These are phyloP conservation scores for Colletotrichum salicis DNA, from an alignment of 2,329 filamentous ascomycete species.

Conservation along the genomic window DNA sequence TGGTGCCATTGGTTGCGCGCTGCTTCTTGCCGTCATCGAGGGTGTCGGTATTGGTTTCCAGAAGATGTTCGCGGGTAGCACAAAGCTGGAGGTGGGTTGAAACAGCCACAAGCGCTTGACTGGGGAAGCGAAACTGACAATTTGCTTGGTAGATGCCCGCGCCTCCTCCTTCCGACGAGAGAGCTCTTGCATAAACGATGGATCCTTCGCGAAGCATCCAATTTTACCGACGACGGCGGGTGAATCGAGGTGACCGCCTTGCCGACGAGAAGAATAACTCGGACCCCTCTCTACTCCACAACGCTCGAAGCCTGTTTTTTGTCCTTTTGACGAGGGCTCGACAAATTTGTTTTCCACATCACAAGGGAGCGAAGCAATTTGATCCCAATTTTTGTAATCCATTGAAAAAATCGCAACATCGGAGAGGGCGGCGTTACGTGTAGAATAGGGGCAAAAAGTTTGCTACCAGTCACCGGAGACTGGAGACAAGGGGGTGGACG, in stretches of 20 bases:
- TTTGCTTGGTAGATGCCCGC: constrained; percentile 40
- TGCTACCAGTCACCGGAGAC: constrained; percentile 3
- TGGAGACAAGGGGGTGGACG: neutral
- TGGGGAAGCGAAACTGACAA: constrained; percentile 26
- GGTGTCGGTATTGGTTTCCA: constrained; percentile 94
- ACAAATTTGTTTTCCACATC: constrained; percentile 14
- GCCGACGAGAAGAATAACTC: neutral
- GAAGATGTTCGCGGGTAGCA: constrained; percentile 91
- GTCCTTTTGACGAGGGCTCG: neutral
- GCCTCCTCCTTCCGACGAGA: constrained; percentile 46
- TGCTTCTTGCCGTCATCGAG: constrained; percentile 87
- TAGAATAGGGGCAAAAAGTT: constrained; percentile 28
- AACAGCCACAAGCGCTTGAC: neutral
- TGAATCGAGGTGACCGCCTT: neutral
- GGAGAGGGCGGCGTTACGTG: constrained; percentile 32
- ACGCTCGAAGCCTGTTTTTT: neutral
- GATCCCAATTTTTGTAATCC: constrained; percentile 24
- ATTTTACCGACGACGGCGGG: constrained; percentile 9
- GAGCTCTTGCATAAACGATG: constrained; percentile 44
- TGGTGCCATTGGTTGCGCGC: constrained; percentile 94
- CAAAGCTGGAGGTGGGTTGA: constrained; percentile 76
- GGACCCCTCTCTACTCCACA: constrained; percentile 35
- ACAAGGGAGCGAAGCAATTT: neutral
- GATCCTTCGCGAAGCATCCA: neutral
- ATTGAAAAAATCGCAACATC: constrained; percentile 11